phyloP scores from a whole-genome alignment of 2,329 filamentous ascomycete genomes.

The Clarireedia homoeocarpa region DNA sequence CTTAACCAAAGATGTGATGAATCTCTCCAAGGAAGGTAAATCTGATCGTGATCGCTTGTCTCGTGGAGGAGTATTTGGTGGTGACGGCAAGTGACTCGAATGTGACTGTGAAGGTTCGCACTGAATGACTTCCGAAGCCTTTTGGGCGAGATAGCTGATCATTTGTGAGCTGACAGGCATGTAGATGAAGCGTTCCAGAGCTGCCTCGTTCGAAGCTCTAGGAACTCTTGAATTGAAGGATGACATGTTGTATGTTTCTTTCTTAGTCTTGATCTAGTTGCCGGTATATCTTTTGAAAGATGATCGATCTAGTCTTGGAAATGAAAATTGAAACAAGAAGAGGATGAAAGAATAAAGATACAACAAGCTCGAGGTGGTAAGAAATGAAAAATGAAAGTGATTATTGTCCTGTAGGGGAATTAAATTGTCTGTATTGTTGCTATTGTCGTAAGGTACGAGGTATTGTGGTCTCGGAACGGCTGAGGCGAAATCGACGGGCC shows the following conservation, averaged over 20 bases:
- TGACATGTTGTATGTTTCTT: not conserved
- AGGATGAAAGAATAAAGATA: constrained; percentile 6
- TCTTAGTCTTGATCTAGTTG: not conserved
- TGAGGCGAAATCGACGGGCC: constrained; percentile 1
- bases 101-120: constrained; percentile 53
- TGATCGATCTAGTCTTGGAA: constrained; percentile 3
- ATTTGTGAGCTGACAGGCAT: constrained; percentile 67
- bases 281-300: not conserved
- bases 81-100: constrained; percentile 26
- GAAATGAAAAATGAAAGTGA: constrained; percentile 2
- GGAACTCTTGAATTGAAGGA: constrained; percentile 9
- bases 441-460: constrained; percentile 4
- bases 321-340: not conserved
- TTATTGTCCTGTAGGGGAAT: constrained; percentile 2
- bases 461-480: constrained; percentile 5
- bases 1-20: constrained; percentile 85
- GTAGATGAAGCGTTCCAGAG: constrained; percentile 75
- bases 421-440: not conserved
- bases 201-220: constrained; percentile 50
- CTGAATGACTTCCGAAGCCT: constrained; percentile 70
- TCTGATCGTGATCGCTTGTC: constrained; percentile 20
- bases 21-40: constrained; percentile 77
- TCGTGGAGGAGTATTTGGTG: constrained; percentile 45
- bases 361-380: constrained; percentile 4
- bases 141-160: constrained; percentile 68